Percentiles rank a stretch among this genome's conserved stretches.
Evolutionary conservation across 768 basidiomycete genomes (phyloP).

Genomic region (Auricularia cornea): DNA sequence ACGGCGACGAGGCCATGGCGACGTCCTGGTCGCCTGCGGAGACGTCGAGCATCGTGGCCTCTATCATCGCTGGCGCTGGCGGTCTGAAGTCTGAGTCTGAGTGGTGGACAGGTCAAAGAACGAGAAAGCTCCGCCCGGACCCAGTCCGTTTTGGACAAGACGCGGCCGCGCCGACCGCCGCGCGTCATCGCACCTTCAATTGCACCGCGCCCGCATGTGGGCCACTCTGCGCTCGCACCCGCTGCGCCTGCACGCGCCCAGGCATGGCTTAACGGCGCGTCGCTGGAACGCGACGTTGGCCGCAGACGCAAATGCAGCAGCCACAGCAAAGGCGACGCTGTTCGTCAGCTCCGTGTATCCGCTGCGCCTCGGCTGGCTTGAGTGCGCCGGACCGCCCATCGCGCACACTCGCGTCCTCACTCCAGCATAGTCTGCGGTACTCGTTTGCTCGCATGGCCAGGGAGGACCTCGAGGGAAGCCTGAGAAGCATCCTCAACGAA

Average conservation of each 20-base stretch:
- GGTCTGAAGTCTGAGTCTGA: background rate
- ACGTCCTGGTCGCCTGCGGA: background rate
- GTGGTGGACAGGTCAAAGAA: background rate
- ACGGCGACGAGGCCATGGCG: background rate
- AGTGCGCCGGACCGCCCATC: background rate
- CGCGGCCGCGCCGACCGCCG: background rate
- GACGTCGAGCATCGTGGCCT: background rate
- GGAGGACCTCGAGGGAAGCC: constrained; percentile 43
- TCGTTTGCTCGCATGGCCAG: constrained; percentile 54
- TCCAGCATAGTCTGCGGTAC: constrained; percentile 44
- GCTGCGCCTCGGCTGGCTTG: too few relatives aligned
- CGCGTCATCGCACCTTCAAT: too few relatives aligned
- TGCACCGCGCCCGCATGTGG: too few relatives aligned
- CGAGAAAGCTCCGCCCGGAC: background rate
- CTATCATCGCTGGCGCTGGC: background rate
- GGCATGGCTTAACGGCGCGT: too few relatives aligned
- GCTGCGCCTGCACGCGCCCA: too few relatives aligned
- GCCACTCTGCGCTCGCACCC: too few relatives aligned
- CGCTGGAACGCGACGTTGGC: too few relatives aligned
- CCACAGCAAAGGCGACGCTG: too few relatives aligned
- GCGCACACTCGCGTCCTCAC: background rate
- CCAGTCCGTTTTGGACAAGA: background rate
- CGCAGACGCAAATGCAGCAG: too few relatives aligned
- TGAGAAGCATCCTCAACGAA: constrained; percentile 41
- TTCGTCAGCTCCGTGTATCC: too few relatives aligned